Conservation (phyloP, 495 filamentous ascomycete species). For the Parmelia sp. region DNA sequence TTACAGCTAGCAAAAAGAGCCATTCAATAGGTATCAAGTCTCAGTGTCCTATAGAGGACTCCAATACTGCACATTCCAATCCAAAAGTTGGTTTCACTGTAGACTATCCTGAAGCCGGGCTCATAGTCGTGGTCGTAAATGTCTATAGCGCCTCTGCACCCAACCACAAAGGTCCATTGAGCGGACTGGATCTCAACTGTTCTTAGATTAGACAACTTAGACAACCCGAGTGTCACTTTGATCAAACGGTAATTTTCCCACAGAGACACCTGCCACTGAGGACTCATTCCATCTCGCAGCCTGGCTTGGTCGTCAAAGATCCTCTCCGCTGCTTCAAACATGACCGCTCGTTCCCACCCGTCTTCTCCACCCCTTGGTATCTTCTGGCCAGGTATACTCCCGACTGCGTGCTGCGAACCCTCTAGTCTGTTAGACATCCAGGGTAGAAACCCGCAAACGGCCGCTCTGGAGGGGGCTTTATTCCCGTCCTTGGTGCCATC, state of each 20-base stretch:
- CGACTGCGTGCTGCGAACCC: background rate
- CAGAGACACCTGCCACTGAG: background rate
- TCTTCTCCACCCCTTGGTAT: background rate
- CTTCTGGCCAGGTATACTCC: background rate
- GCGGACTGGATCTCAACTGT: background rate
- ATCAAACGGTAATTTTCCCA: background rate
- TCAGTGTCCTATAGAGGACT: background rate
- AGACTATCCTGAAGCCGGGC: background rate
- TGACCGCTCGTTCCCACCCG: background rate
- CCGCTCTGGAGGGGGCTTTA: background rate
- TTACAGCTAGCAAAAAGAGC: background rate
- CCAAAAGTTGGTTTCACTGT: background rate
- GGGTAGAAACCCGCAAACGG: background rate
- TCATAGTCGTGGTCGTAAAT: background rate
- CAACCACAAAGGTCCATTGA: background rate
- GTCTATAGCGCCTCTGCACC: background rate
- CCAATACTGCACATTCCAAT: background rate
- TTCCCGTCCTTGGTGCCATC: too few species aligned
- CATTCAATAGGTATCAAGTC: background rate
- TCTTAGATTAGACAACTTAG: background rate
- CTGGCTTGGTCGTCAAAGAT: background rate
- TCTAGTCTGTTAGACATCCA: background rate
- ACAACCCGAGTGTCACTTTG: background rate
- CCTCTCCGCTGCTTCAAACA: background rate
- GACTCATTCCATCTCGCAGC: background rate